Evolutionary conservation across 2,329 filamentous ascomycete genomes (phyloP).

Genomic region (Ophiostoma australiae): DNA sequence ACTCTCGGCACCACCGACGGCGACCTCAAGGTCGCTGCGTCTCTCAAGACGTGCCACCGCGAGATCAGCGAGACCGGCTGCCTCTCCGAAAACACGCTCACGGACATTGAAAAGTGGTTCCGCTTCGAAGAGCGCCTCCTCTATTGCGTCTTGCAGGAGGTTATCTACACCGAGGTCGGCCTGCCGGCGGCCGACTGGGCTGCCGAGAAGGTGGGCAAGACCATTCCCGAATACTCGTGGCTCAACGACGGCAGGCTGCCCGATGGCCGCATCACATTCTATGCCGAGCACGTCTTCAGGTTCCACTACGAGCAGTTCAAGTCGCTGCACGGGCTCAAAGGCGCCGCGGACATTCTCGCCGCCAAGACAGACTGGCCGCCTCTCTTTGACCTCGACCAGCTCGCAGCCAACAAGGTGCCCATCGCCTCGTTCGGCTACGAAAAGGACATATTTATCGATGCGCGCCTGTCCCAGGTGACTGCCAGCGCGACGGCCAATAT

Average conservation of each 20-base stretch:
- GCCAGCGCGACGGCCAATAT: neutral
- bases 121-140: slow-evolving; percentile 28
- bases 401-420: slow-evolving; percentile 25
- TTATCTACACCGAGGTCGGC: slow-evolving; percentile 26
- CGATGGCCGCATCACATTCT: slow-evolving; percentile 16
- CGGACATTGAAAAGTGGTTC: slow-evolving; percentile 23
- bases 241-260: slow-evolving; percentile 17
- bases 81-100: neutral
- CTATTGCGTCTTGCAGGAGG: slow-evolving; percentile 30
- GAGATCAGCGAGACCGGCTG: neutral
- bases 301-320: slow-evolving; percentile 28
- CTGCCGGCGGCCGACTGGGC: slow-evolving; percentile 23
- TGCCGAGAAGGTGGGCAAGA: slow-evolving; percentile 20
- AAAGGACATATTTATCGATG: slow-evolving; percentile 26
- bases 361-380: slow-evolving; percentile 19
- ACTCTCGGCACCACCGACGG: slow-evolving; percentile 26
- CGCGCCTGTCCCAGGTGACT: slow-evolving; percentile 14
- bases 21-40: neutral
- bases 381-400: slow-evolving; percentile 22
- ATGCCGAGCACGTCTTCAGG: slow-evolving; percentile 30
- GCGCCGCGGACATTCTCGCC: slow-evolving; percentile 22
- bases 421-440: slow-evolving; percentile 23
- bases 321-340: slow-evolving; percentile 21
- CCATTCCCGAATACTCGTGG: slow-evolving; percentile 24
- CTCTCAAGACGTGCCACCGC: neutral